phyloP scores from a whole-genome alignment of 129 eudicot species.

The Artemisia annua region DNA sequence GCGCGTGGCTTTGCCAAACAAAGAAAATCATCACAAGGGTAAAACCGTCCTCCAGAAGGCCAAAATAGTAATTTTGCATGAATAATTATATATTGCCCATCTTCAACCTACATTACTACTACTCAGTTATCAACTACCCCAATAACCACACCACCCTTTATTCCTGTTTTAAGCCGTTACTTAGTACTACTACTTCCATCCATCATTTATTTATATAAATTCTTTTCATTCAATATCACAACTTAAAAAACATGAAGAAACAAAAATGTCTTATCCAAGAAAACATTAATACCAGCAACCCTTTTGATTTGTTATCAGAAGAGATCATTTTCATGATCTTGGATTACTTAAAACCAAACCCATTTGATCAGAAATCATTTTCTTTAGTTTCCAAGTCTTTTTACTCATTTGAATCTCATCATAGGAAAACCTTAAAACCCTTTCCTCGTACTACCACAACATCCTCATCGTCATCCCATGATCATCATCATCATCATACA shows the following conservation, averaged over 20 bases:
- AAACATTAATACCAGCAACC: too few species aligned
- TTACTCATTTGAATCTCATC: constrained; percentile 61
- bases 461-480: constrained; percentile 27
- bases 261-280: constrained; percentile 29
- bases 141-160: constrained; percentile 33
- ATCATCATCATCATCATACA: constrained; percentile 27
- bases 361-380: constrained; percentile 69
- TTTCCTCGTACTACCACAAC: constrained; percentile 46
- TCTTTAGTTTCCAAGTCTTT: constrained; percentile 71
- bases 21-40: constrained; percentile 26
- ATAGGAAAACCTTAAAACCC: constrained; percentile 68
- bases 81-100: neutral
- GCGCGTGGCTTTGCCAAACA: too few species aligned
- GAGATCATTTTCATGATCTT: constrained; percentile 69
- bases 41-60: constrained; percentile 37
- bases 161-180: constrained; percentile 63
- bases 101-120: constrained; percentile 43
- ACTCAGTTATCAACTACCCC: constrained; percentile 46
- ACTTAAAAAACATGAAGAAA: constrained; percentile 48
- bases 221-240: neutral
- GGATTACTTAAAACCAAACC: constrained; percentile 56
- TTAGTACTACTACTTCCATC: too few species aligned
- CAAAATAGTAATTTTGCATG: constrained; percentile 9
- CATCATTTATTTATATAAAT: constrained; percentile 13
- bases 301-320: constrained; percentile 67